Evolutionary conservation across 78 protist species (phyloP).

Genomic region (slime mould (Dictyostelium discoideum)): DNA sequence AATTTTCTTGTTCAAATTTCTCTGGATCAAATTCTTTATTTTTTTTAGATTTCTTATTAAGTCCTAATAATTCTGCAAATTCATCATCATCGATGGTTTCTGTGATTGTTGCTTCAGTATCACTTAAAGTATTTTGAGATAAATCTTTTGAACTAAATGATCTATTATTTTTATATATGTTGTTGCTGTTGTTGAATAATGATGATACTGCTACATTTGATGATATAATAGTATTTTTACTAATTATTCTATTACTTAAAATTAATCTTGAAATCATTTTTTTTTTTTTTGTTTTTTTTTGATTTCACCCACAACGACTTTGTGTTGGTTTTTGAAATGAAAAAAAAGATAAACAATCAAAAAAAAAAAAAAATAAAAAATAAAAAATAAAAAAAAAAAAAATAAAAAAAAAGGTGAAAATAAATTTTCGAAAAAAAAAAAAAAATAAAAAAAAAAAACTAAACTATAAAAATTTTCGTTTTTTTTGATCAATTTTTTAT

Average conservation of each 20-base stretch:
- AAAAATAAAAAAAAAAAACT: neutral
- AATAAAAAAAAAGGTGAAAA: neutral
- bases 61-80: no score
- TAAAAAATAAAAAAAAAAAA: neutral
- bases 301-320: neutral
- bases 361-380: neutral
- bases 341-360: neutral
- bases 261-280: slow-evolving; percentile 3
- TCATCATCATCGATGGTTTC: no score
- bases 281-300: no score
- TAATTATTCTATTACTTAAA: neutral
- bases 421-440: neutral
- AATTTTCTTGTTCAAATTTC: neutral
- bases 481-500: no score
- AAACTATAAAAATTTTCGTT: no score
- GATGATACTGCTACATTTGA: neutral
- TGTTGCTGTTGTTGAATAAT: neutral
- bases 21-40: no score
- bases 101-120: no score
- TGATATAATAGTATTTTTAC: neutral
- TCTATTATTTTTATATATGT: neutral
- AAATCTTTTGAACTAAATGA: neutral
- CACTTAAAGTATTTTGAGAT: no score
- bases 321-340: neutral
- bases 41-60: no score